phyloP scores from a whole-genome alignment of 2,329 filamentous ascomycete species.

The Talaromyces sp. region DNA sequence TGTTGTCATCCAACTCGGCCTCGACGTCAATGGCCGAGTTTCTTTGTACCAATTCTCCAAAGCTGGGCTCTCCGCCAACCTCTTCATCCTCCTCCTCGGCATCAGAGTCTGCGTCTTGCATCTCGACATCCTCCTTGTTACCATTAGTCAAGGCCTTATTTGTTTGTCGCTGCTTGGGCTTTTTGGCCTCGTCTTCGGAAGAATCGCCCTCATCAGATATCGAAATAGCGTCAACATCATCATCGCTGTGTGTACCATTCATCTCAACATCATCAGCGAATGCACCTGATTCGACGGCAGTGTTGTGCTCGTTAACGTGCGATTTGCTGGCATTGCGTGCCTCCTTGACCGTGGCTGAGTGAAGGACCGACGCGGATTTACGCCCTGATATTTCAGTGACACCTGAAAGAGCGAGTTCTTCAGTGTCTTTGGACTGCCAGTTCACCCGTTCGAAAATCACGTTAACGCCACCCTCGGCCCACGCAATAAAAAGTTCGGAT shows the following conservation, averaged over 20 bases:
- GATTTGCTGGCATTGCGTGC: constrained; percentile 45
- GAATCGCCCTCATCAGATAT: constrained; percentile 23
- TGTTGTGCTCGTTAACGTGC: constrained; percentile 53
- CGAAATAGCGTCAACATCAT: constrained; percentile 20
- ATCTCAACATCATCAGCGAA: constrained; percentile 37
- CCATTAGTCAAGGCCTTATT: constrained; percentile 18
- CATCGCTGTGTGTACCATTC: constrained; percentile 21
- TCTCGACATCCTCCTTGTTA: constrained; percentile 28
- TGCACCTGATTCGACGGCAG: constrained; percentile 47
- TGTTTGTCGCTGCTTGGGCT: neutral
- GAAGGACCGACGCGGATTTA: constrained; percentile 38
- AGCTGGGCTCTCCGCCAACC: constrained; percentile 58
- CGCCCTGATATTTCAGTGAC: constrained; percentile 39
- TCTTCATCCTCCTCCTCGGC: constrained; percentile 32
- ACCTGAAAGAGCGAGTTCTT: constrained; percentile 40
- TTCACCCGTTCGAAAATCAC: constrained; percentile 45
- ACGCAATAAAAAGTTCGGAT: constrained; percentile 42
- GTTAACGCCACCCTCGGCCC: constrained; percentile 46
- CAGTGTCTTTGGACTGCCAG: constrained; percentile 41
- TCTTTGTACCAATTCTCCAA: constrained; percentile 76
- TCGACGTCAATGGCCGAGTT: constrained; percentile 69
- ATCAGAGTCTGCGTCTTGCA: constrained; percentile 25
- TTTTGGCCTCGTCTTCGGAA: constrained; percentile 18
- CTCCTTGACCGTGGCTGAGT: constrained; percentile 49
- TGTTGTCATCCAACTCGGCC: constrained; percentile 42